Percentiles rank a stretch among this genome's conserved stretches.
These are phyloP conservation scores for Quercus phellos DNA, from an alignment of 331 rosid genomes.

Conservation along the genomic window DNA sequence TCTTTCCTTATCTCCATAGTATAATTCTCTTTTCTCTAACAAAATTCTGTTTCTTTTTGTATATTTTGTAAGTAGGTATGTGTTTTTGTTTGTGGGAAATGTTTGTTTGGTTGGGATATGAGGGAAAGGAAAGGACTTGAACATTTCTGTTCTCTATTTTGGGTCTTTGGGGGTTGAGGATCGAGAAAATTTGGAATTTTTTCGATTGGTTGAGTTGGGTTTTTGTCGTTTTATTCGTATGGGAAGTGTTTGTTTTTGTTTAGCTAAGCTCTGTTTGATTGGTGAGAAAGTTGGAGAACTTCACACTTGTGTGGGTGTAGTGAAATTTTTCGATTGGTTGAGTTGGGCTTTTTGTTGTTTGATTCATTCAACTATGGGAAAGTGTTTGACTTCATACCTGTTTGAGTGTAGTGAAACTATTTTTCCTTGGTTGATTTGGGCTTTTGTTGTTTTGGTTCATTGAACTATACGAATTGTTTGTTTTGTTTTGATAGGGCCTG, in stretches of 20 bases:
- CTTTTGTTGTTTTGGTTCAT: too few relatives aligned
- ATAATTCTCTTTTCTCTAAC: background rate
- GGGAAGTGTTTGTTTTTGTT: too few relatives aligned
- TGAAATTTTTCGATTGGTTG: background rate
- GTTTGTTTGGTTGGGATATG: background rate
- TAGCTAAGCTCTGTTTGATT: too few relatives aligned
- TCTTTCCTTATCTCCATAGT: slow-evolving; percentile 68
- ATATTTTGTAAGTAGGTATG: too few relatives aligned
- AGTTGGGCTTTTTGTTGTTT: background rate
- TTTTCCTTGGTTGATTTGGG: too few relatives aligned
- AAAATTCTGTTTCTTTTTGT: background rate
- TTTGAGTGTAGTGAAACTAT: too few relatives aligned
- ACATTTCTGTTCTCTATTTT: background rate
- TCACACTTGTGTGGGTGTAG: background rate
- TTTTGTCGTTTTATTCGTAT: too few relatives aligned
- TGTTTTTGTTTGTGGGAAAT: background rate
- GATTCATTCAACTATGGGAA: background rate
- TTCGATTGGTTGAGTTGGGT: too few relatives aligned
- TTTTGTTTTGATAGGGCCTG: too few relatives aligned
- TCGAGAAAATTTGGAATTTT: too few relatives aligned
- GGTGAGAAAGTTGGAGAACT: background rate
- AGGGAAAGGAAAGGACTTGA: background rate
- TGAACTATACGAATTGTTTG: too few relatives aligned
- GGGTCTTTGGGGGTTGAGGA: background rate
- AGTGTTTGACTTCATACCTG: background rate